Evolutionary conservation across 495 filamentous ascomycete species (phyloP), one percentile per base, ranked within the genome.

Genomic region (Gamarada debralockiae): DNA sequence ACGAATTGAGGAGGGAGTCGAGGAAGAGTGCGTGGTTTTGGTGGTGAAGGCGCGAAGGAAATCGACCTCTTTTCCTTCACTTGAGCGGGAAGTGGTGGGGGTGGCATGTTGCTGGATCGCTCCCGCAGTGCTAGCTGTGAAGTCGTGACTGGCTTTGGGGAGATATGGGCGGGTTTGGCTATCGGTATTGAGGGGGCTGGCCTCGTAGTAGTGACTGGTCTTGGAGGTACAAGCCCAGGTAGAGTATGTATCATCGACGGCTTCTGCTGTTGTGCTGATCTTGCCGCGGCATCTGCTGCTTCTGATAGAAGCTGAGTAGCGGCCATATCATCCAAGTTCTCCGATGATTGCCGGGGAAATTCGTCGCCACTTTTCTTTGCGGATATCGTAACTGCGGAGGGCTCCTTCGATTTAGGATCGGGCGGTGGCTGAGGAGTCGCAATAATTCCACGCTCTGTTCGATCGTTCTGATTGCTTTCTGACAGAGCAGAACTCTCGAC

Each of bases 301-400:
- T 56, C 51, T 29, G 48, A 58, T 12, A 58, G 22, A 3, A 58
- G 33, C 29, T 58, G 55, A n/a, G 42, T 50, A 17, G 23, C 36
- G n/a, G 21, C 48, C 51, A 58, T 44, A 10, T 56, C 52, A 13
- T 36, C 25, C 31, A 40, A 3, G 9, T 23, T 10, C 15, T 53
- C 15, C 22, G 22, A 47, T 18, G 55, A 25, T 10, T 57, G n/a
- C 1, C 52, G 25, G 34, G 17, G 24, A 31, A n/a, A 27, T 31
- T 61, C 49, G 18, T 49, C 50, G 21, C 20, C 18, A 25, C 31
- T 42, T 33, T 49, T 25, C 24, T 36, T 45, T 34, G 52, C 33
- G 53, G 38, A 15, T n/a, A n/a, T n/a, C n/a, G n/a, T n/a, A n/a
- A n/a, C n/a, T n/a, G n/a, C n/a, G n/a, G n/a, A n/a, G n/a, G n/a